Percentiles rank a stretch among this genome's conserved stretches.
phyloP scores from a whole-genome alignment of 2,329 filamentous ascomycete species.

The Blastomyces silverae region DNA sequence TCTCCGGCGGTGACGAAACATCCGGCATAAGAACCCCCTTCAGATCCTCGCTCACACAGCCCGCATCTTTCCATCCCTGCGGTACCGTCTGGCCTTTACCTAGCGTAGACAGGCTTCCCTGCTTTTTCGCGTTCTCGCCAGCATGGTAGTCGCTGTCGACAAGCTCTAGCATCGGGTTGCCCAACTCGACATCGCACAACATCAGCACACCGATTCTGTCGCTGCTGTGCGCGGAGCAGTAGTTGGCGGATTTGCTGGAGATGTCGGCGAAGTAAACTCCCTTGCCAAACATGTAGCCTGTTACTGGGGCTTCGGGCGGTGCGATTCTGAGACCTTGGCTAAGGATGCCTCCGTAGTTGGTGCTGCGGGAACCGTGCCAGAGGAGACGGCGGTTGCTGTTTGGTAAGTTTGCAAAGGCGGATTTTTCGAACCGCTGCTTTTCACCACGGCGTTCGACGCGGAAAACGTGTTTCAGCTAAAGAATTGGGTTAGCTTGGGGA shows the following conservation, averaged over 20 bases:
- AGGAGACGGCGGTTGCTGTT: conserved; percentile 66
- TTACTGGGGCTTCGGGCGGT: conserved; percentile 65
- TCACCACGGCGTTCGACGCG: conserved; percentile 72
- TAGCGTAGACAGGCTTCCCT: conserved; percentile 60
- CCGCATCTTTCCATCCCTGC: conserved; percentile 67
- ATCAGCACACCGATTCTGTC: conserved; percentile 66
- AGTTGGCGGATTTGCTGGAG: conserved; percentile 73
- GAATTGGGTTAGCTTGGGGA: conserved; percentile 17
- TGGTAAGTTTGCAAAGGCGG: conserved; percentile 46
- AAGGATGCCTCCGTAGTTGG: conserved; percentile 82
- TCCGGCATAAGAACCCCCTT: conserved; percentile 59
- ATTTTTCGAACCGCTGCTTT: conserved; percentile 58
- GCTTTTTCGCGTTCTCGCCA: conserved; percentile 53
- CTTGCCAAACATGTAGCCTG: conserved; percentile 84
- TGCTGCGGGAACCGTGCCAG: conserved; percentile 79
- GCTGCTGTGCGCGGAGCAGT: conserved; percentile 59
- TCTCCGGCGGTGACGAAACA: conserved; percentile 17
- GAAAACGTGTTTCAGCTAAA: conserved; percentile 65
- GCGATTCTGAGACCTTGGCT: conserved; percentile 85
- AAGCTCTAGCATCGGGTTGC: conserved; percentile 64
- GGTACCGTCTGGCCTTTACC: conserved; percentile 62
- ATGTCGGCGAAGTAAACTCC: conserved; percentile 85
- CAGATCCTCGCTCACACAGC: conserved; percentile 56
- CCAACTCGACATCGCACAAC: conserved; percentile 78
- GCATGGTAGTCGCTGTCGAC: conserved; percentile 54